A percentile compares a stretch with the other conserved stretches of the same genome.
phyloP scores from a whole-genome alignment of 495 filamentous ascomycete species.

The Penicillium fimorum region DNA sequence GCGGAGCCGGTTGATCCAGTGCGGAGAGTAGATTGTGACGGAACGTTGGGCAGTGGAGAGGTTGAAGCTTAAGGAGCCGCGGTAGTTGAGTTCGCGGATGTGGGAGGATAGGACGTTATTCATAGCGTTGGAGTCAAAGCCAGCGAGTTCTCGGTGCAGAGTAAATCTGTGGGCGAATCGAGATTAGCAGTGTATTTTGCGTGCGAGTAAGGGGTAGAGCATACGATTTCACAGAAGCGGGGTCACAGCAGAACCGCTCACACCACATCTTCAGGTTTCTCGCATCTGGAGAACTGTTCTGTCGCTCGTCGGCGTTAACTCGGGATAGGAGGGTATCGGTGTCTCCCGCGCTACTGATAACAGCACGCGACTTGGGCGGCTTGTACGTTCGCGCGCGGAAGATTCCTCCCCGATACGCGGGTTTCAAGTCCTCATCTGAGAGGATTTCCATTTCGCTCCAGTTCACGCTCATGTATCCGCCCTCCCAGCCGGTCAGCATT shows the following conservation, averaged over 20 bases:
- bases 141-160: conserved; percentile 34
- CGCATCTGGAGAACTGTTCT: neutral
- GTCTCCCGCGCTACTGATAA: conserved; percentile 2
- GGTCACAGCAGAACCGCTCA: conserved; percentile 40
- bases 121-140: conserved; percentile 35
- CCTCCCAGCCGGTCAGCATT: conserved; percentile 33
- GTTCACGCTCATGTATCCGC: conserved; percentile 1
- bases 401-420: conserved; percentile 34
- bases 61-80: conserved; percentile 30
- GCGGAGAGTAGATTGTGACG: conserved; percentile 45
- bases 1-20: conserved; percentile 46
- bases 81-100: conserved; percentile 44
- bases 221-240: conserved; percentile 43
- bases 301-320: conserved; percentile 10
- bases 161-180: conserved; percentile 34
- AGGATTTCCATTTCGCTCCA: conserved; percentile 27
- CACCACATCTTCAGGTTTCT: conserved; percentile 36
- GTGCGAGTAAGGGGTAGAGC: neutral
- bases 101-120: conserved; percentile 36
- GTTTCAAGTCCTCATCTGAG: conserved; percentile 26
- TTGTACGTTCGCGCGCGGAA: conserved; percentile 25
- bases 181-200: neutral
- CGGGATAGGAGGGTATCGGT: conserved; percentile 17
- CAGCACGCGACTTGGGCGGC: conserved; percentile 7
- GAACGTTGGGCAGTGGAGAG: conserved; percentile 25